phyloP scores from a whole-genome alignment of 306 rosid genomes.

The Quercus wislizeni region DNA sequence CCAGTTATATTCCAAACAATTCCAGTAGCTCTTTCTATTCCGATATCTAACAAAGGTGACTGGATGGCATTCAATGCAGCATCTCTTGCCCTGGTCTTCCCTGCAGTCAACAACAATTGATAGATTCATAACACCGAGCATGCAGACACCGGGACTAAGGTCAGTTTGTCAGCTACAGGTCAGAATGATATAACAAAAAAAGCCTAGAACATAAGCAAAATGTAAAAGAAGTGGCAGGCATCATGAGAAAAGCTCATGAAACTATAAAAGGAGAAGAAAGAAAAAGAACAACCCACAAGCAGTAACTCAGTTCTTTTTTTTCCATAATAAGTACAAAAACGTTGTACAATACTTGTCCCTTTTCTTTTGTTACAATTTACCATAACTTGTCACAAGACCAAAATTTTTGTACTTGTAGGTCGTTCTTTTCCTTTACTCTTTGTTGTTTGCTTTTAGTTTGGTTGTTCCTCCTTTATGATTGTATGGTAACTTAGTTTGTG shows the following conservation, averaged over 20 bases:
- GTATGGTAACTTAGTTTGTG: too few species aligned
- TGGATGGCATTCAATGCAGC: conserved; percentile 99
- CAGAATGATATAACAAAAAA: neutral
- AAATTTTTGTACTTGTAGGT: neutral
- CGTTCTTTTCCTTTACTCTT: neutral
- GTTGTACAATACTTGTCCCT: neutral
- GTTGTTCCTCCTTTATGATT: too few species aligned
- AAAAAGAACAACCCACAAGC: neutral
- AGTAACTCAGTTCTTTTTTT: neutral
- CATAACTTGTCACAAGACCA: neutral
- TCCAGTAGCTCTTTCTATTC: conserved; percentile 99
- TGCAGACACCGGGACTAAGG: neutral
- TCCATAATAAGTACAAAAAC: neutral
- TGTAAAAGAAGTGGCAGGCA: neutral
- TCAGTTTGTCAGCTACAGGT: neutral
- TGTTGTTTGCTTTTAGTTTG: too few species aligned
- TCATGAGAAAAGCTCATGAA: neutral
- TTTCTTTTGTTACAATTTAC: neutral
- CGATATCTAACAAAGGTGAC: conserved; percentile 92
- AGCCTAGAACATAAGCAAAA: neutral
- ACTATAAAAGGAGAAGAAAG: neutral
- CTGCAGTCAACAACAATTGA: neutral
- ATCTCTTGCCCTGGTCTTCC: conserved; percentile 98
- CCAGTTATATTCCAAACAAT: conserved; percentile 99
- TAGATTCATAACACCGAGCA: neutral